Conservation (phyloP, 2,329 filamentous ascomycete genomes). For the Bipolaris bicolor region DNA sequence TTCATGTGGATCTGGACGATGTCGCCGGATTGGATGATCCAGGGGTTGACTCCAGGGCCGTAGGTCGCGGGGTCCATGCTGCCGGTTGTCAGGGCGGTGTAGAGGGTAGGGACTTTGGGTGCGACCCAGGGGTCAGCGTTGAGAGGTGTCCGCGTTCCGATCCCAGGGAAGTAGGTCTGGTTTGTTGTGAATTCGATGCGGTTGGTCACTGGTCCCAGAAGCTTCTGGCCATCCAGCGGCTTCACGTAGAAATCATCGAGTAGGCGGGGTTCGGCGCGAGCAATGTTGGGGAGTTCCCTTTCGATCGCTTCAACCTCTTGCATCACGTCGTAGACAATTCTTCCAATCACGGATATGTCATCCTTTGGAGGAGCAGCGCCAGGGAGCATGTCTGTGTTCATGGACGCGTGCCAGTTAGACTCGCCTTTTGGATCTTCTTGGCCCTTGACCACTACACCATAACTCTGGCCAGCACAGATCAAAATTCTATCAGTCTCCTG, state of each 20-base stretch:
- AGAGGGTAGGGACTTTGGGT: constrained; percentile 78
- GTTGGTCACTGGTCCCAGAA: constrained; percentile 66
- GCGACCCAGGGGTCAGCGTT: constrained; percentile 71
- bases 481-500: constrained; percentile 48
- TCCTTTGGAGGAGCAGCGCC: constrained; percentile 27
- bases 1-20: constrained; percentile 52
- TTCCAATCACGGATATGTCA: constrained; percentile 25
- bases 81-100: constrained; percentile 70
- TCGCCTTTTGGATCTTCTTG: constrained; percentile 40
- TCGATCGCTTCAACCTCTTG: neutral
- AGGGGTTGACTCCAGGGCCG: constrained; percentile 34
- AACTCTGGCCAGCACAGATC: constrained; percentile 39
- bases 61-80: constrained; percentile 51
- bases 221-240: constrained; percentile 68
- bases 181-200: constrained; percentile 62
- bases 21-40: constrained; percentile 39
- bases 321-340: constrained; percentile 20
- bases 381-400: constrained; percentile 61
- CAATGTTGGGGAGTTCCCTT: constrained; percentile 53
- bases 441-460: constrained; percentile 29
- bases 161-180: constrained; percentile 66
- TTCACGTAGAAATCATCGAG: constrained; percentile 74
- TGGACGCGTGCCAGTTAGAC: constrained; percentile 63
- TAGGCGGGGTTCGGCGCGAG: constrained; percentile 60
- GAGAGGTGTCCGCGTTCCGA: constrained; percentile 58